Percentiles rank a stretch among this genome's conserved stretches.
phyloP scores from a whole-genome alignment of 1,284 basidiomycete species.

The Ustilago crameri region DNA sequence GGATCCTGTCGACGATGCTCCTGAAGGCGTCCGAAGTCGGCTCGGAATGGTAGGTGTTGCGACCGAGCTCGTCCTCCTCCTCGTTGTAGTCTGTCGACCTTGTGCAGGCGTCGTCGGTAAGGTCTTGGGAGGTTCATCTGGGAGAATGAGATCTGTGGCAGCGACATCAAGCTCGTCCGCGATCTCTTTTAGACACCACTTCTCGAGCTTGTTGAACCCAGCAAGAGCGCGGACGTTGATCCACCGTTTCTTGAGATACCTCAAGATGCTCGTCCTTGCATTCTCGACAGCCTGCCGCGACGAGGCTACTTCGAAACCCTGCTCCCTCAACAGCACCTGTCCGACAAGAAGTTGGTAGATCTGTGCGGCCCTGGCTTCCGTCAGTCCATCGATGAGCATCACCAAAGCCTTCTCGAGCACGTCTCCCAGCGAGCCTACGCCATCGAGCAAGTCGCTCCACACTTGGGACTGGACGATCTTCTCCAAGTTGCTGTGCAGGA shows the following conservation, averaged over 20 bases:
- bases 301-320: slow-evolving; percentile 32
- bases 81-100: slow-evolving; percentile 13
- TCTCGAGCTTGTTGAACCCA: slow-evolving; percentile 83
- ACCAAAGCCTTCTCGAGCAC: slow-evolving; percentile 56
- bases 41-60: slow-evolving; percentile 1
- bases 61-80: slow-evolving; percentile 12
- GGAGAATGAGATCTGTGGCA: slow-evolving; percentile 46
- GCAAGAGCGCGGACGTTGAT: slow-evolving; percentile 78
- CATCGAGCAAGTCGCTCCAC: slow-evolving; percentile 55
- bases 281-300: slow-evolving; percentile 49
- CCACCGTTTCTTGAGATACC: slow-evolving; percentile 72
- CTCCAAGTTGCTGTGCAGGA: slow-evolving; percentile 46
- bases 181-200: slow-evolving; percentile 89
- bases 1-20: slow-evolving; percentile 1
- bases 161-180: slow-evolving; percentile 57
- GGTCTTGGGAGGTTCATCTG: slow-evolving; percentile 18
- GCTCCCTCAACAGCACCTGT: slow-evolving; percentile 57
- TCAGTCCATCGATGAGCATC: slow-evolving; percentile 60
- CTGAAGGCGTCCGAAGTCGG: slow-evolving; percentile 10
- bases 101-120: neutral
- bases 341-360: slow-evolving; percentile 58
- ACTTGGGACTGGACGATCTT: slow-evolving; percentile 46
- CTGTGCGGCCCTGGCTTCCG: slow-evolving; percentile 46
- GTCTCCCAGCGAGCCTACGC: slow-evolving; percentile 53
- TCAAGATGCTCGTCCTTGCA: slow-evolving; percentile 47